Conservation (phyloP, 257 asterid species). For the Osmanthus fragrans region DNA sequence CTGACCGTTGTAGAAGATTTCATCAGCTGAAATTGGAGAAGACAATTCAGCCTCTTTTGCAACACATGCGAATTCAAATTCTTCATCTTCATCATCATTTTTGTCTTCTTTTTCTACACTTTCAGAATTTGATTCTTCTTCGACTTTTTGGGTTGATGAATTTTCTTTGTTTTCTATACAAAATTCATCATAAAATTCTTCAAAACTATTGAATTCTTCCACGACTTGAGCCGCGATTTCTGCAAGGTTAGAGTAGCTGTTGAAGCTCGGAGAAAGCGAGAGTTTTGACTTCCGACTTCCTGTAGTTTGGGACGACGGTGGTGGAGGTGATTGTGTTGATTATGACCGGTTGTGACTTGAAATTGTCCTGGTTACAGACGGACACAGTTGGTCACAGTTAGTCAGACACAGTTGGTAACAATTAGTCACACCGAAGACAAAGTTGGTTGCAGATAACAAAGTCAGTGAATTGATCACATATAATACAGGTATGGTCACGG, state of each 20-base stretch:
- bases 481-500: too few species aligned
- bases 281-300: too few species aligned
- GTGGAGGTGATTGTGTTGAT: too few species aligned
- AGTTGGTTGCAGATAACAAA: too few species aligned
- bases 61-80: constrained; percentile 37
- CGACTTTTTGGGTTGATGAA: neutral
- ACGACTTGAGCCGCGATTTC: constrained; percentile 42
- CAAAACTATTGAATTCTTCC: constrained; percentile 30
- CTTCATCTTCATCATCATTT: constrained; percentile 18
- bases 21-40: constrained; percentile 30
- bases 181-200: constrained; percentile 31
- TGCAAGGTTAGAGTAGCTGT: constrained; percentile 25
- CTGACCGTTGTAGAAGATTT: constrained; percentile 14
- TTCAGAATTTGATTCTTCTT: neutral
- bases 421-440: too few species aligned
- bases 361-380: too few species aligned
- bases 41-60: neutral
- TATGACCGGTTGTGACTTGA: too few species aligned
- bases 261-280: constrained; percentile 32
- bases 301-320: too few species aligned
- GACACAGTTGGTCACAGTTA: too few species aligned
- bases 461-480: too few species aligned
- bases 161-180: constrained; percentile 25
- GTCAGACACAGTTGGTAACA: too few species aligned
- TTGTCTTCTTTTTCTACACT: neutral